Evolutionary conservation across 805 yeast genomes (phyloP), one percentile per base, ranked within the genome.

Genomic region (Scheffersomyces lignosus): DNA sequence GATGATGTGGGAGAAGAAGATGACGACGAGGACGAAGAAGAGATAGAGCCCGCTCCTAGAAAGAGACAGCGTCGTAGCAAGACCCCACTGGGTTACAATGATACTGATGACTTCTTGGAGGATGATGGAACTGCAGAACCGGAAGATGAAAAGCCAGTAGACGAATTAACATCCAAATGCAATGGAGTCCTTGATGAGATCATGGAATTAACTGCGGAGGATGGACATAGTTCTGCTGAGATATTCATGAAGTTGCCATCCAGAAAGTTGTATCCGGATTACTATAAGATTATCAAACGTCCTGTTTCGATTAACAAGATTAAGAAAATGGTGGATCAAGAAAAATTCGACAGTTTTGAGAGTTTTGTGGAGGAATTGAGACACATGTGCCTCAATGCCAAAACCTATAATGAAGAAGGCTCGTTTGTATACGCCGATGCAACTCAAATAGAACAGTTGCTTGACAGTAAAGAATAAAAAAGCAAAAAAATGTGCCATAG

Each of bases 231-330:
- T 31, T 45, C 59, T 2, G 43, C 56, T 5, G 72, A 66, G 20
- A 53, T 66, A 12, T 90, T 90, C 64, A 55, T 79, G 50, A 77
- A 72, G 31, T 66, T 84, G 35, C 98, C 98, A 3, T 75, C 90
- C 0, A 75, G 76, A 45, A 76, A 77, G 56, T 56, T 79, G 36
- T 91, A 88, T 58, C 93, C 96, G 0, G 97, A 91, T 60, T 91
- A 91, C 58, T 91, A 83, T 55, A 66, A 71, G 49, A 66, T 79
- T 37, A 82, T 85, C 50, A 61, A 66, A 44, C 60, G 63, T 37
- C 89, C 90, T 2, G 75, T 81, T 16, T 73, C 89, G 2, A 58
- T 85, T 34, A 67, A 68, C 34, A 78, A 71, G 45, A 64, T 84
- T 36, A 66, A 64, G 40, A 79, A 76, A 59, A 70, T 70, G 36